Conservation (phyloP, 2,329 filamentous ascomycete species). For the Drechslera avenae region DNA sequence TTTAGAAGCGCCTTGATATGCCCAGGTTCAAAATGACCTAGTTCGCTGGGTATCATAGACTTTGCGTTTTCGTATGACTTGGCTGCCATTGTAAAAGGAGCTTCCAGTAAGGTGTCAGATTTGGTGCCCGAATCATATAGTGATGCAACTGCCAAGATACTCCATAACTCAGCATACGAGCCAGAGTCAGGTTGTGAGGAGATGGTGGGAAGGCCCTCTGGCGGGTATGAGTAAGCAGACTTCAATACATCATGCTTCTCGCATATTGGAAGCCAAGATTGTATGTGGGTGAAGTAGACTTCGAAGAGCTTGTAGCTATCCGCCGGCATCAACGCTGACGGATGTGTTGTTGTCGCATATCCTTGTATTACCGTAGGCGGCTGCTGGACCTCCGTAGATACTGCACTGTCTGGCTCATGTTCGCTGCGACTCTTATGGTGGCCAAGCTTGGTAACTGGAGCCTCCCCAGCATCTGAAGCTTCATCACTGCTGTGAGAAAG, state of each 20-base stretch:
- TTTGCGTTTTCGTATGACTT: conserved; percentile 37
- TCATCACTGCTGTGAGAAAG: conserved; percentile 36
- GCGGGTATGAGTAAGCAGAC: conserved; percentile 60
- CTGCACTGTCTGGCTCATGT: neutral
- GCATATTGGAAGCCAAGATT: conserved; percentile 76
- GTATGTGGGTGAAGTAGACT: conserved; percentile 75
- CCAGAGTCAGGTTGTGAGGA: conserved; percentile 35
- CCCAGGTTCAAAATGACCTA: conserved; percentile 43
- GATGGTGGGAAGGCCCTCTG: conserved; percentile 47
- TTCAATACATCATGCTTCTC: conserved; percentile 68
- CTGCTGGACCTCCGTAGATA: neutral
- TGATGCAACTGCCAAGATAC: conserved; percentile 51
- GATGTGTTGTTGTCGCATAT: neutral
- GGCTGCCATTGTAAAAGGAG: conserved; percentile 15
- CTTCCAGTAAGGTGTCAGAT: conserved; percentile 1
- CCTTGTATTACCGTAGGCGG: neutral
- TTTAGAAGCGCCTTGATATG: conserved; percentile 52
- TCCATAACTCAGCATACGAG: conserved; percentile 54
- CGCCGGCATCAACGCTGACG: conserved; percentile 49
- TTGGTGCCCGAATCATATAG: conserved; percentile 28
- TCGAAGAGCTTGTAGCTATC: conserved; percentile 69
- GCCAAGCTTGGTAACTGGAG: neutral
- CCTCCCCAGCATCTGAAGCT: conserved; percentile 30
- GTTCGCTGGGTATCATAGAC: conserved; percentile 39
- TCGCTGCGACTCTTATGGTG: conserved; percentile 6